Base-by-base conservation (phyloP, 2,329 filamentous ascomycete species). In the Ceratocystis alfenasii region DNA sequence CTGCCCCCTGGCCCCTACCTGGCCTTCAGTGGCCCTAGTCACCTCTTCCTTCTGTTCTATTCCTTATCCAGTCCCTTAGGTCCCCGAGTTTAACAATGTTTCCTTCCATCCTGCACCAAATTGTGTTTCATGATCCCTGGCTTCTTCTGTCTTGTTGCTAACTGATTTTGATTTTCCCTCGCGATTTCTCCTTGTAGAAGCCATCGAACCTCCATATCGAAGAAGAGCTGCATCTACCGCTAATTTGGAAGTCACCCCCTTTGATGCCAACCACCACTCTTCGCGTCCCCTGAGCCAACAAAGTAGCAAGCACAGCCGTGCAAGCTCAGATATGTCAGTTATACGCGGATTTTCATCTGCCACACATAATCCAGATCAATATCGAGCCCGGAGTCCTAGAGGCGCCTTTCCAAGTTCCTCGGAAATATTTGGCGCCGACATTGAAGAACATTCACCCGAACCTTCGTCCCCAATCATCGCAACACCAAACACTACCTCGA, bases 271-370 rank as follows among this genome's bases (percentile, higher is more conserved):
- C 65, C 78, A 76, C 65, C 53, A 75, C 78, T 65, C 78, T 28
- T 62, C 62, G 36, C 62, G 83, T 70, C 81, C 84, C 61, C 74
- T 82, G 55, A 85, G 82, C 70, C 79, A 84, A 69, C 80, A 84
- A 59, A 59, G 53, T 71, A 86, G 80, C 76, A 88, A 81, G 72
- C 85, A 88, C 74, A 86, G 82, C 72, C 83, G 87, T 70, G 84
- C 87, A 65, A 89, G 85, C 75, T 89, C 87, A 65, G 87, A 90
- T 73, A 80, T 86, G 70, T 87, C 85, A 62, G 74, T 83, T 59
- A 75, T 83, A 66, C 81, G 80, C 68, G 82, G 80, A 66, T 80
- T 81, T 69, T 75, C 78, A 61, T 78, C 78, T 67, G 77, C 80
- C 69, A 76, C 80, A 69, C 76, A 75, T 66, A 75, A 76, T 44